Percentiles rank a stretch among this genome's conserved stretches.
phyloP scores from a whole-genome alignment of 2,329 filamentous ascomycete genomes.

The Hypoxylon sp. region DNA sequence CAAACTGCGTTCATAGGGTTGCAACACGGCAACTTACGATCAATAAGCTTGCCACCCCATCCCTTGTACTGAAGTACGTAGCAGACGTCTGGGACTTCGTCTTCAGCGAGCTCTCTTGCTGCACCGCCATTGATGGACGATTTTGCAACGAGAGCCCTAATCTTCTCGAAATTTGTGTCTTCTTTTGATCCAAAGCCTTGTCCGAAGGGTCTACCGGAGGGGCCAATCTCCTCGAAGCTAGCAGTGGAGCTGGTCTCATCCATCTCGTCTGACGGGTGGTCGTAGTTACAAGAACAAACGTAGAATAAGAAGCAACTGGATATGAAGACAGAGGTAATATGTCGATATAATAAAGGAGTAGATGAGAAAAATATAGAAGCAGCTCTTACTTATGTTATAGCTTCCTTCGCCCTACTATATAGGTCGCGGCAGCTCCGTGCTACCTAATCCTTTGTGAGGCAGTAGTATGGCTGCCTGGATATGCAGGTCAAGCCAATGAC shows the following conservation, averaged over 20 bases:
- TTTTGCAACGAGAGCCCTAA: constrained; percentile 39
- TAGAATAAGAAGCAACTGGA: not conserved
- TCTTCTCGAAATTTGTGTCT: constrained; percentile 34
- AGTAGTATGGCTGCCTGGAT: constrained; percentile 28
- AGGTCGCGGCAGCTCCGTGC: constrained; percentile 4
- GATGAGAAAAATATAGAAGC: not conserved
- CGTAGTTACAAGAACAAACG: not conserved
- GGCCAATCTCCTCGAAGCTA: constrained; percentile 55
- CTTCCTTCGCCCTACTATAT: constrained; percentile 13
- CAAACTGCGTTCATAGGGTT: not conserved
- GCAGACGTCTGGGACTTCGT: constrained; percentile 59
- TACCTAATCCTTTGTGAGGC: constrained; percentile 5
- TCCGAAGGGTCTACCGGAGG: constrained; percentile 25
- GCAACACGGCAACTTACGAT: constrained; percentile 53
- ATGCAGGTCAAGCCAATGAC: constrained; percentile 5
- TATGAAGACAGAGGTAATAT: not conserved
- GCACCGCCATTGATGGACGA: constrained; percentile 24
- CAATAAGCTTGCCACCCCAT: constrained; percentile 54
- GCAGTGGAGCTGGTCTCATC: constrained; percentile 52
- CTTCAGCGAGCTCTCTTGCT: constrained; percentile 43
- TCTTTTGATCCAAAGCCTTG: constrained; percentile 22
- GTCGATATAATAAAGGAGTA: not conserved
- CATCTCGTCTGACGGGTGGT: constrained; percentile 35
- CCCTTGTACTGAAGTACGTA: constrained; percentile 61
- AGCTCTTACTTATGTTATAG: not conserved